Percentiles rank a stretch among this genome's conserved stretches.
Evolutionary conservation across 2,329 filamentous ascomycete species (phyloP).

Genomic region (Apiospora aurea): DNA sequence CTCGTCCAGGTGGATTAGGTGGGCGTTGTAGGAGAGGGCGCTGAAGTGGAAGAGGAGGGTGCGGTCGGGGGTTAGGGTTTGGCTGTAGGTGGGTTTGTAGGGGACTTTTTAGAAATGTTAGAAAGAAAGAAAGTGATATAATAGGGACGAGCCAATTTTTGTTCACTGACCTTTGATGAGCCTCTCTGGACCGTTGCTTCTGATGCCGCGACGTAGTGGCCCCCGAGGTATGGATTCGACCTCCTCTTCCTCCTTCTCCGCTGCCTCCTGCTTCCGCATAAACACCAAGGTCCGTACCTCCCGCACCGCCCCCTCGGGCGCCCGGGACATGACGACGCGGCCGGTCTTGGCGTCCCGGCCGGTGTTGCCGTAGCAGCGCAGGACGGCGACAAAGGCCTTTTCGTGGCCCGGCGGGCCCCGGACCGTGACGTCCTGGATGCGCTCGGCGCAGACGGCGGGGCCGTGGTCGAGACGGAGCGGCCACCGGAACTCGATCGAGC

Average conservation of each 20-base stretch:
- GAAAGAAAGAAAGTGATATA: not conserved
- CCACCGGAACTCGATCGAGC: constrained; percentile 65
- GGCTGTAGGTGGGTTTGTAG: constrained; percentile 36
- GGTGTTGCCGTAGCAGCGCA: constrained; percentile 51
- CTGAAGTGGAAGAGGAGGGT: constrained; percentile 88
- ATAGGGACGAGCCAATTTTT: not conserved
- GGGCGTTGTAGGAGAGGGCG: constrained; percentile 90
- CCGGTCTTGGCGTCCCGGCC: not conserved
- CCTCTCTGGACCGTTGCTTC: not conserved
- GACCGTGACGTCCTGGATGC: constrained; percentile 48
- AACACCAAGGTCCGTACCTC: constrained; percentile 62
- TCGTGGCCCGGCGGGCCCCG: constrained; percentile 44
- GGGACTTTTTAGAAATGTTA: not conserved
- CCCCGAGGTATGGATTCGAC: too few species aligned
- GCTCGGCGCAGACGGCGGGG: constrained; percentile 53
- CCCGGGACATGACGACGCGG: too few species aligned
- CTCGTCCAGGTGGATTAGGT: constrained; percentile 85
- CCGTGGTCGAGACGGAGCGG: constrained; percentile 49
- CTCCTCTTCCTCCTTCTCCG: too few species aligned
- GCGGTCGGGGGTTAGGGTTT: constrained; percentile 70
- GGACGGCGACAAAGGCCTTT: constrained; percentile 60
- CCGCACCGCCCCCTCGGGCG: constrained; percentile 39
- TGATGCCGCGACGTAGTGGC: not conserved
- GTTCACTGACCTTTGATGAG: not conserved
- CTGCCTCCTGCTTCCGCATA: constrained; percentile 44